Evolutionary conservation across 345 rosid species (phyloP).

Genomic region (Isatis tinctoria): DNA sequence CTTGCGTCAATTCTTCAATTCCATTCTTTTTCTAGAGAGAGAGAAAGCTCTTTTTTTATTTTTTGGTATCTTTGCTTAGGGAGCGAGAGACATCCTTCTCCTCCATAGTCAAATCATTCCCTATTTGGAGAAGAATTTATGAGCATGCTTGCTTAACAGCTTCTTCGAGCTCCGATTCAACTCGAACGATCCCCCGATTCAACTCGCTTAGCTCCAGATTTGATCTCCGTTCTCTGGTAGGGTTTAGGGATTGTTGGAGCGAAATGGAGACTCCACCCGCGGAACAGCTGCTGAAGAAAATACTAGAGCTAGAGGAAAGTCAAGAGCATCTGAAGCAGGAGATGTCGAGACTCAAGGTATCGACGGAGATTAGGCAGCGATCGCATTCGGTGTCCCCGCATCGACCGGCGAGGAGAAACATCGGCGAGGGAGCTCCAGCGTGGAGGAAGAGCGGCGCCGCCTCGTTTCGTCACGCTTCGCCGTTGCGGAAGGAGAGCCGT

Average conservation of each 20-base stretch:
- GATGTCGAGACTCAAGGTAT: slow-evolving; percentile 67
- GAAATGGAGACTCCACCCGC: slow-evolving; percentile 67
- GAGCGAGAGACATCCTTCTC: not conserved
- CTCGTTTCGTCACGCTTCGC: slow-evolving; percentile 76
- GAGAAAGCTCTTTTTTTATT: not conserved
- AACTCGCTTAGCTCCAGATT: slow-evolving; percentile 16
- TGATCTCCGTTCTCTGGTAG: not conserved
- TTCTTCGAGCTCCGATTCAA: slow-evolving; percentile 22
- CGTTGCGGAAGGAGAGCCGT: slow-evolving; percentile 75
- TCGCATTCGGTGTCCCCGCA: slow-evolving; percentile 87
- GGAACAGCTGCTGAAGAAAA: slow-evolving; percentile 78
- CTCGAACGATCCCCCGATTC: slow-evolving; percentile 22
- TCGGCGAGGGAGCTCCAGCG: slow-evolving; percentile 28
- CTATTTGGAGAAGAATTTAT: not conserved
- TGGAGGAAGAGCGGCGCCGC: slow-evolving; percentile 58
- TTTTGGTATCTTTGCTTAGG: not conserved
- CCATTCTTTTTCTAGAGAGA: not conserved
- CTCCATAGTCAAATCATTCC: slow-evolving; percentile 13
- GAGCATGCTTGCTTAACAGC: slow-evolving; percentile 9
- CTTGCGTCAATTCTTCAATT: not conserved
- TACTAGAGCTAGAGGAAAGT: slow-evolving; percentile 80
- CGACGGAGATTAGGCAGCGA: slow-evolving; percentile 49
- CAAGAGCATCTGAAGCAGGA: slow-evolving; percentile 76
- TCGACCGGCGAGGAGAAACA: slow-evolving; percentile 45
- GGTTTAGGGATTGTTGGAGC: not conserved